Percentiles rank a stretch among this genome's conserved stretches.
Conservation (phyloP, 345 rosid genomes). For the Hibiscus trionum region DNA sequence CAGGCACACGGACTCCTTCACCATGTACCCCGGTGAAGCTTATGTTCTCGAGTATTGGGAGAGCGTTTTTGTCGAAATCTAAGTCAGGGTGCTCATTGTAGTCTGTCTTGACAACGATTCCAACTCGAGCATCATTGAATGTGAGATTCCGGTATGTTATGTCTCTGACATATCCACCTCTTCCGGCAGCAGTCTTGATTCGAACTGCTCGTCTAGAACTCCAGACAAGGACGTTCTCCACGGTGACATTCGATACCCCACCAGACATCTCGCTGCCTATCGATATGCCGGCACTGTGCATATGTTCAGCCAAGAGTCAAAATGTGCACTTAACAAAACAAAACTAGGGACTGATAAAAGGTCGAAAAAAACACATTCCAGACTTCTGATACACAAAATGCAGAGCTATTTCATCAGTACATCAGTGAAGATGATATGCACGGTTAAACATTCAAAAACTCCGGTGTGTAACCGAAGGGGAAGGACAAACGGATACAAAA, state of each 20-base stretch:
- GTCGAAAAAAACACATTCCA: too few species aligned
- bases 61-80: slow-evolving; percentile 66
- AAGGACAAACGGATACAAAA: too few species aligned
- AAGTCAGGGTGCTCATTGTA: slow-evolving; percentile 93
- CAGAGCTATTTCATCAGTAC: too few species aligned
- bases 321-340: background rate
- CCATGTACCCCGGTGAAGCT: slow-evolving; percentile 76
- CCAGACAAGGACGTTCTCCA: slow-evolving; percentile 81
- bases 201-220: slow-evolving; percentile 90
- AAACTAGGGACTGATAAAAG: too few species aligned
- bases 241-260: slow-evolving; percentile 75
- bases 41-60: slow-evolving; percentile 59
- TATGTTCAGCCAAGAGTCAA: background rate
- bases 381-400: too few species aligned
- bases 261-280: slow-evolving; percentile 88
- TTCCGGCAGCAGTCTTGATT: slow-evolving; percentile 94
- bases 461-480: too few species aligned
- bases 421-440: too few species aligned
- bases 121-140: slow-evolving; percentile 73
- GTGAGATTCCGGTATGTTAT: slow-evolving; percentile 74
- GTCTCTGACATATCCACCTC: slow-evolving; percentile 74
- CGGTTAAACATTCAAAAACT: too few species aligned
- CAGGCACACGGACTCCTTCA: slow-evolving; percentile 91
- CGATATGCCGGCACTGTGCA: background rate
- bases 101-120: slow-evolving; percentile 86